phyloP scores from a whole-genome alignment of 1,139 yeast species.

The Entelexis sorbosivorans region DNA sequence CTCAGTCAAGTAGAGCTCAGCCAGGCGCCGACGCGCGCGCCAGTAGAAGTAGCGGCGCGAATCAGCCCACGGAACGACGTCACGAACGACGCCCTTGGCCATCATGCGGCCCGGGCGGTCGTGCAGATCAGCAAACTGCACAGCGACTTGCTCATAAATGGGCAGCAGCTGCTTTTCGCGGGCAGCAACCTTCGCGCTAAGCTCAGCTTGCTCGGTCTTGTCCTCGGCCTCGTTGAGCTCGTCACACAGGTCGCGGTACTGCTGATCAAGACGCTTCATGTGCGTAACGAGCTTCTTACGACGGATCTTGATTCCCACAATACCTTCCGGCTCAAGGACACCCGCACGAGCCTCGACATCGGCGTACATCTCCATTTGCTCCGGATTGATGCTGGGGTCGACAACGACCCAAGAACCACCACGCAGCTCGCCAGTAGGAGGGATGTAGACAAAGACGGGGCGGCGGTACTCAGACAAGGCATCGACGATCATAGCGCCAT shows the following conservation, averaged over 20 bases:
- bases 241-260: conserved; percentile 59
- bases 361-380: conserved; percentile 99
- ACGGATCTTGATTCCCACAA: conserved; percentile 96
- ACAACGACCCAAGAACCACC: conserved; percentile 99
- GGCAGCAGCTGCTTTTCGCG: conserved; percentile 79
- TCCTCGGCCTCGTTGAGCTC: conserved; percentile 36
- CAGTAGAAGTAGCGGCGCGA: conserved; percentile 97
- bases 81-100: conserved; percentile 82
- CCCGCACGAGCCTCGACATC: conserved; percentile 96
- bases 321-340: conserved; percentile 97
- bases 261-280: conserved; percentile 78
- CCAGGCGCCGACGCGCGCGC: conserved; percentile 93
- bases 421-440: conserved; percentile 95
- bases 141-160: conserved; percentile 80
- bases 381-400: conserved; percentile 92
- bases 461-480: conserved; percentile 93
- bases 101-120: conserved; percentile 96
- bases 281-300: conserved; percentile 81
- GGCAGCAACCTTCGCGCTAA: conserved; percentile 55
- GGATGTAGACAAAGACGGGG: conserved; percentile 92
- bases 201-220: conserved; percentile 51
- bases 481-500: conserved; percentile 93
- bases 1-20: conserved; percentile 84
- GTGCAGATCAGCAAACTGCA: conserved; percentile 94
- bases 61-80: conserved; percentile 73